Conservation (phyloP, 2,329 filamentous ascomycete genomes). For the Stagonosporopsis rhizophila region DNA sequence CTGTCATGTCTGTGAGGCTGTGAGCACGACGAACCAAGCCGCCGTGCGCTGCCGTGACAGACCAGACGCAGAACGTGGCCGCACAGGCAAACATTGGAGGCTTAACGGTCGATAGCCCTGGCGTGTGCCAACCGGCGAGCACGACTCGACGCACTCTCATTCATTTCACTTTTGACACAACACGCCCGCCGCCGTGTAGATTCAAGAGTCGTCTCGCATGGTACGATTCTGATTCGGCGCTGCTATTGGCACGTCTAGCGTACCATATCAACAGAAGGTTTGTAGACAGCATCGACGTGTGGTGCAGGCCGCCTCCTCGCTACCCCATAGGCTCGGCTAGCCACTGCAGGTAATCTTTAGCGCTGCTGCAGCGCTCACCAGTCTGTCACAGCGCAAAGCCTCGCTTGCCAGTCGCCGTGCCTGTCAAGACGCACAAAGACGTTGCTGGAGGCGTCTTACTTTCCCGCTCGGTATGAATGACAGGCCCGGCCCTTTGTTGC, state of each 20-base stretch:
- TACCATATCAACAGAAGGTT: slow-evolving; percentile 1
- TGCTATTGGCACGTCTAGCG: slow-evolving; percentile 13
- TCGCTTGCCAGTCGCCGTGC: slow-evolving; percentile 1
- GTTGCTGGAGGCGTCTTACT: neutral
- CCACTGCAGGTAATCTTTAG: slow-evolving; percentile 17
- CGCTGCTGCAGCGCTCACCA: slow-evolving; percentile 12
- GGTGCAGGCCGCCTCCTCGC: slow-evolving; percentile 1
- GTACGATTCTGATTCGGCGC: slow-evolving; percentile 11
- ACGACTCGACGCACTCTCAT: slow-evolving; percentile 5
- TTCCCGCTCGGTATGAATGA: neutral
- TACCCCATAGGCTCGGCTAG: slow-evolving; percentile 15
- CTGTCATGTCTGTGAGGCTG: too few species aligned
- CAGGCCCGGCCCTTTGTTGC: slow-evolving; percentile 9
- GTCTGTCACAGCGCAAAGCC: slow-evolving; percentile 9
- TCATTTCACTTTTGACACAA: too few species aligned
- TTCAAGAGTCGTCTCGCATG: too few species aligned
- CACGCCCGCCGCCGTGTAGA: too few species aligned
- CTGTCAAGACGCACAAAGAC: neutral
- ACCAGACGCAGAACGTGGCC: slow-evolving; percentile 8
- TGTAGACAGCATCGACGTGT: neutral
- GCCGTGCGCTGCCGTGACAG: neutral
- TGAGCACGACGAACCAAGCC: neutral
- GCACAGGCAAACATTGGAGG: slow-evolving; percentile 11
- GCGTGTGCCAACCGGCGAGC: neutral
- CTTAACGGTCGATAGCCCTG: slow-evolving; percentile 12